Evolutionary conservation across 202 grass and related monocot genomes (phyloP).

Genomic region (Panicum virgatum): DNA sequence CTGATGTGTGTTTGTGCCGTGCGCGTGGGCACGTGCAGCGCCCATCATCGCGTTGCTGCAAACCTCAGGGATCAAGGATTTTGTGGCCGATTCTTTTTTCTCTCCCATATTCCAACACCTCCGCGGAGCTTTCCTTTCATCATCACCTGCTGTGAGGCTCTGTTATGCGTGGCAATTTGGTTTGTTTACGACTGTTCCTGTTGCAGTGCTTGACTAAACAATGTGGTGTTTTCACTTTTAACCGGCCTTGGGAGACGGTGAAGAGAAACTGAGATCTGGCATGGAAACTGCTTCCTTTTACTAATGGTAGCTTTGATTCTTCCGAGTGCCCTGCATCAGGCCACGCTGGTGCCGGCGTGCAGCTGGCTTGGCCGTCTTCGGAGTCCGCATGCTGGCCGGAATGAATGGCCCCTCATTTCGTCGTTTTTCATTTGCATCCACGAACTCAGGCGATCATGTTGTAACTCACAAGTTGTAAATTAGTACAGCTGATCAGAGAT

Average conservation of each 20-base stretch:
- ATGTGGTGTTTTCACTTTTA: conserved; percentile 31
- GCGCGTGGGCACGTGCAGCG: neutral
- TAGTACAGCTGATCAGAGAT: neutral
- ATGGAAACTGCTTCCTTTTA: conserved; percentile 63
- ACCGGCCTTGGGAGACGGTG: conserved; percentile 30
- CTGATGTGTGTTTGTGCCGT: neutral
- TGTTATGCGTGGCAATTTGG: conserved; percentile 18
- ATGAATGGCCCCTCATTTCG: neutral
- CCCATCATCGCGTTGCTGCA: neutral
- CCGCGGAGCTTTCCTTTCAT: neutral
- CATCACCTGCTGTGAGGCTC: neutral
- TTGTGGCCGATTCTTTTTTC: neutral
- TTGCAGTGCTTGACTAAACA: conserved; percentile 16
- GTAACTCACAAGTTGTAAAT: no score
- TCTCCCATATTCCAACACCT: neutral
- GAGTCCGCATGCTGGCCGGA: neutral
- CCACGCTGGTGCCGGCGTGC: neutral
- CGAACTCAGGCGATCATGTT: no score
- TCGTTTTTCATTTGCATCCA: neutral
- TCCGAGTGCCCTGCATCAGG: conserved; percentile 31
- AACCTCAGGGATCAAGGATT: neutral
- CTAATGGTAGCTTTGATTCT: conserved; percentile 39
- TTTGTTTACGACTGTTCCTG: conserved; percentile 21
- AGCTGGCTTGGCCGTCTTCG: neutral
- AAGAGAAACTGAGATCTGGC: conserved; percentile 46